A percentile compares a stretch with the other conserved stretches of the same genome.
Conservation (phyloP, 768 basidiomycete genomes). For the Xerocomellus intermedius region DNA sequence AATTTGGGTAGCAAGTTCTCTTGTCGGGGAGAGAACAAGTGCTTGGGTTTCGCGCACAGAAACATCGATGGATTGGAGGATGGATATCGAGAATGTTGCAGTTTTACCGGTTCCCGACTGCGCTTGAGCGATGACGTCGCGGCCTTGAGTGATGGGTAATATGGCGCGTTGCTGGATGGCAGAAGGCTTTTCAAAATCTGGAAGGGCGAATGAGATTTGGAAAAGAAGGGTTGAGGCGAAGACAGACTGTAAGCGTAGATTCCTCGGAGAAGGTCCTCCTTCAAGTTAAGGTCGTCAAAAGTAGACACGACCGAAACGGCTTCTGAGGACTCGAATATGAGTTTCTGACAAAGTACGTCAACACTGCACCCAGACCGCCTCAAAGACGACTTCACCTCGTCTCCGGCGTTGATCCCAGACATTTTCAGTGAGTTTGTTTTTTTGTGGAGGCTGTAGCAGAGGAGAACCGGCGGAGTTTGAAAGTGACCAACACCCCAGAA, state of each 20-base stretch:
- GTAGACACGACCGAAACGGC: slow-evolving; percentile 86
- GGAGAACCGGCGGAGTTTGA: slow-evolving; percentile 52
- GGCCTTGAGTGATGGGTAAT: slow-evolving; percentile 90
- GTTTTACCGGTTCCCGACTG: slow-evolving; percentile 99
- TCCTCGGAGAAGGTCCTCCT: slow-evolving; percentile 93
- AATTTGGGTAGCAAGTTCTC: slow-evolving; percentile 98
- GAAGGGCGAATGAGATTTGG: slow-evolving; percentile 1
- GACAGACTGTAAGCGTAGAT: slow-evolving; percentile 94
- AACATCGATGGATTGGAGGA: slow-evolving; percentile 96
- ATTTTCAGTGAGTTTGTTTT: slow-evolving; percentile 50
- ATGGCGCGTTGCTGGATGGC: slow-evolving; percentile 99
- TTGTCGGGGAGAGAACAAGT: slow-evolving; percentile 95
- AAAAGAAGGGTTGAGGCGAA: background rate
- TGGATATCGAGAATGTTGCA: slow-evolving; percentile 96
- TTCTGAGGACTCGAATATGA: slow-evolving; percentile 94
- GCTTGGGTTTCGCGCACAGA: slow-evolving; percentile 94
- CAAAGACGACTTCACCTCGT: slow-evolving; percentile 58
- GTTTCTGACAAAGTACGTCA: slow-evolving; percentile 54
- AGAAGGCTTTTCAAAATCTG: slow-evolving; percentile 96
- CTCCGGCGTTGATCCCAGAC: slow-evolving; percentile 81
- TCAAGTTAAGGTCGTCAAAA: slow-evolving; percentile 87
- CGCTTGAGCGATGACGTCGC: slow-evolving; percentile 98
- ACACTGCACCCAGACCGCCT: background rate
- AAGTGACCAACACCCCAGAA: slow-evolving; percentile 26
- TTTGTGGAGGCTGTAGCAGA: slow-evolving; percentile 33